Base-by-base conservation (phyloP, 108 stramenopile species). In the Nannochloropsis oceanica region DNA sequence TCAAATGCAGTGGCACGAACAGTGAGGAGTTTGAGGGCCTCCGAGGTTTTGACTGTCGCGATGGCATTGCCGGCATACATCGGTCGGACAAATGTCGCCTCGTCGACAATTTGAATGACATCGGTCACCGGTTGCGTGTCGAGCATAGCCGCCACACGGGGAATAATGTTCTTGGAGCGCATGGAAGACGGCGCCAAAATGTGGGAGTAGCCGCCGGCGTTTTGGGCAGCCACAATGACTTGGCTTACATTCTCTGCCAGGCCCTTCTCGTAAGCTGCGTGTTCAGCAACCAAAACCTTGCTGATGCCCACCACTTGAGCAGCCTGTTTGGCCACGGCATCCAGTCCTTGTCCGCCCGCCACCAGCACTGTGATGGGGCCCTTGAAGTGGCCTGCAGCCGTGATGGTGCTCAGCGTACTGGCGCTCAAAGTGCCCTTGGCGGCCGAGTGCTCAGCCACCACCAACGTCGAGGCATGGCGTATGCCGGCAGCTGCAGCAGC, bases 51-150 rank as follows among this genome's bases (percentile, higher is more conserved):
- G 81, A 99, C 97, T 85, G 95, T 98, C 44, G 95, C 96, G 86
- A 99, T 91, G 42, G 97, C 98, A 89, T 99, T 99, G 85, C 99
- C 99, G 82, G 99, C 99, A 86, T 99, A 99, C 92, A 98, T 96
- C 50, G 99, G 98, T 18, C 99, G 95, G 84, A 94, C 90, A 87
- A 97, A 98, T 89, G 89, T 91, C 92, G 94, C 93, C 87, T 93
- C 93, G 80, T 91, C 94, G 79, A 95, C 44, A 14, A 99, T 90
- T 82, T 93, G 91, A 34, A 96, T 89, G 87, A 99, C 92, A 92
- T 99, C 99, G 13, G 97, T 93, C 20, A 99, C 87, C 46, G 97
- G 97, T 50, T 93, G 87, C 8, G 94, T 92, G 81, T 94, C 95
- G 44, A 98, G 86, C 84, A 94, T 86, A 25, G 98, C 99, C 44